Evolutionary conservation across 2,329 filamentous ascomycete species (phyloP), one percentile per base, ranked within the genome.

Genomic region (Proliferodiscus dingleyae): DNA sequence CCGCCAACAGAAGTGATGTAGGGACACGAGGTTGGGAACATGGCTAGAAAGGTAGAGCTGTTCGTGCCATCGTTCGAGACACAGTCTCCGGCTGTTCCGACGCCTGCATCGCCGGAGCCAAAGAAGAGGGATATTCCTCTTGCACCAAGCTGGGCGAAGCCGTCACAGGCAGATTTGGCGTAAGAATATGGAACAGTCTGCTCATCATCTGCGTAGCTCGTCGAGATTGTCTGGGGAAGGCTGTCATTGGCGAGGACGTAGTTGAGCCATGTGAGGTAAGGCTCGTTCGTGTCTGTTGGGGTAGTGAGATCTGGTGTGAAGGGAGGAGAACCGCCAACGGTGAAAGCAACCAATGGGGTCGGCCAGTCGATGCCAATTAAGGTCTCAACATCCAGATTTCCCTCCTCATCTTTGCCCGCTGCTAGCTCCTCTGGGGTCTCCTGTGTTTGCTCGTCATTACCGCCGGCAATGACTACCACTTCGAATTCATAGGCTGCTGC

Each of bases 181-280:
- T 81, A 81, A 1, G 66, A 61, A 9, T 54, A 54, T 5, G 77
- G 77, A 0, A 81, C 75, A 0, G 71, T 71, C 38, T 77, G 67
- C 63, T 81, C 78, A 49, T 80, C 72, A 53, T 81, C 78, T 16
- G 71, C 74, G 56, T 81, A 82, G 10, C 74, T 78, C 18, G 78
- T 71, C 33, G 73, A 74, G 16, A 82, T 68, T 2, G 81, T 72
- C 43, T 78, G 75, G 1, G 79, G 78, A 8, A 81, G 68, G 60
- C 58, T 75, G 78, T 63, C 56, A 37, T 74, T 70, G 0, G 65
- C 58, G 1, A 80, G 65, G 7, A 82, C 61, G 47, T 73, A 68
- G 44, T 77, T 65, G 9, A 80, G 64, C 52, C 77, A 73, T 26
- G 74, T 71, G 1, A 81, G 63, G 51, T 77, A 81, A 0, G 78